Base-by-base conservation (phyloP, 2,329 filamentous ascomycete species). In the Bipolaris gigantea region DNA sequence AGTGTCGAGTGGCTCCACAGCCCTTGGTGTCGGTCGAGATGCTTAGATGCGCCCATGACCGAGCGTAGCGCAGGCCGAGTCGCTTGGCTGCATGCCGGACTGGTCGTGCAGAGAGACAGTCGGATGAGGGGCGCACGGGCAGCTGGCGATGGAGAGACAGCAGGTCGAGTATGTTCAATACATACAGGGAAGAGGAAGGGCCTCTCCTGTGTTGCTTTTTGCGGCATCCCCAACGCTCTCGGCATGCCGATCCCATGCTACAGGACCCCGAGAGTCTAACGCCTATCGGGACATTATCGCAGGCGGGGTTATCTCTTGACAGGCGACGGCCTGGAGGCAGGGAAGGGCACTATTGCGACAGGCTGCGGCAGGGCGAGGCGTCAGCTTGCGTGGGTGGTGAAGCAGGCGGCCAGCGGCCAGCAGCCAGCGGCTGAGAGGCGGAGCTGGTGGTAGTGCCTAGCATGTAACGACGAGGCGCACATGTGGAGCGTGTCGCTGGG, bases 241-340 rank as follows among this genome's bases (percentile, higher is more conserved):
- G 55, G 44, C 60, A 61, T 51, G 60, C 54, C 60, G 62, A 64
- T 65, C 56, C 43, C 25, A 10, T 27, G 25, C 1, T 52, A 49
- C 50, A 53, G 45, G 48, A 52, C 61, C 50, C 57, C 48, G 52
- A 55, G 56, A 51, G 56, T 45, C 61, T 67, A 70, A 63, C 55
- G 61, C 65, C 62, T 64, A 60, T 65, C 64, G 63, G 55, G 21
- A 50, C 61, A 63, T 64, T 65, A 67, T 67, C 65, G 61, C 48
- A 58, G 56, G 62, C 61, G 62, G 59, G 64, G 61, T 50, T 44
- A 36, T n/a, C 16, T 49, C 46, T 57, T 57, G 67, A 65, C 65
- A 62, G 67, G 66, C 59, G 57, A 58, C 35, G 23, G 13, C 45
- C 44, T 47, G 60, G 49, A 49, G 45, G 51, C 57, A 61, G 55